These are phyloP conservation scores for Microsporum canis DNA, from an alignment of 2,329 filamentous ascomycete species.

Conservation along the genomic window DNA sequence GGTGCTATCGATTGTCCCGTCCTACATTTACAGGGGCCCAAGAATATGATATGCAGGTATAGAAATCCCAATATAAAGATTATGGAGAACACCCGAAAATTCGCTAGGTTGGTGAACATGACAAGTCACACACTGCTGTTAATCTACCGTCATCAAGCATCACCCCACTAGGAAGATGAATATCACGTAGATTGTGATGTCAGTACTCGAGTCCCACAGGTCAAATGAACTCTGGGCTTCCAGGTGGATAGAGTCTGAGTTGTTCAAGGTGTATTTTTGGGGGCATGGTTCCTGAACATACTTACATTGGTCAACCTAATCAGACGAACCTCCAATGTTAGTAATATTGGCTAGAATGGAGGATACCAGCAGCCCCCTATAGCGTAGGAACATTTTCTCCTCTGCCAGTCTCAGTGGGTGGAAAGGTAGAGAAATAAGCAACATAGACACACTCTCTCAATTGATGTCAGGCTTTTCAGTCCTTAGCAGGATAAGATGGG, in stretches of 20 bases:
- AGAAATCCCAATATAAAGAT: neutral
- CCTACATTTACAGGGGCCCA: too few species aligned
- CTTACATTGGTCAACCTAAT: conserved; percentile 4
- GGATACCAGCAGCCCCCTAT: neutral
- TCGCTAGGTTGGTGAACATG: neutral
- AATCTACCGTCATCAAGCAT: conserved; percentile 56
- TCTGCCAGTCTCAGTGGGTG: neutral
- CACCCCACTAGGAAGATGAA: conserved; percentile 42
- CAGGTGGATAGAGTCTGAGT: conserved; percentile 65
- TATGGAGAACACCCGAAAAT: neutral
- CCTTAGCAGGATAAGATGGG: too few species aligned
- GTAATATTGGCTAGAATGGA: neutral
- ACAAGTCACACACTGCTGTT: neutral
- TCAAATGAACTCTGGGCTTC: conserved; percentile 73
- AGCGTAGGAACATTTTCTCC: neutral
- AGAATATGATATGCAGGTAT: too few species aligned
- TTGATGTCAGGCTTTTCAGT: too few species aligned
- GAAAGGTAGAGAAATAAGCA: neutral
- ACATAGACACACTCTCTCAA: too few species aligned
- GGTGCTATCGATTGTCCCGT: too few species aligned
- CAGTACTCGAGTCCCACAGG: conserved; percentile 69
- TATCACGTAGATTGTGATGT: conserved; percentile 29
- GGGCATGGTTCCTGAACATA: conserved; percentile 36
- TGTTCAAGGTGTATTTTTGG: conserved; percentile 73
- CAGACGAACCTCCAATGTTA: conserved; percentile 54